phyloP scores from a whole-genome alignment of 257 asterid species.

The Solanum chaucha region DNA sequence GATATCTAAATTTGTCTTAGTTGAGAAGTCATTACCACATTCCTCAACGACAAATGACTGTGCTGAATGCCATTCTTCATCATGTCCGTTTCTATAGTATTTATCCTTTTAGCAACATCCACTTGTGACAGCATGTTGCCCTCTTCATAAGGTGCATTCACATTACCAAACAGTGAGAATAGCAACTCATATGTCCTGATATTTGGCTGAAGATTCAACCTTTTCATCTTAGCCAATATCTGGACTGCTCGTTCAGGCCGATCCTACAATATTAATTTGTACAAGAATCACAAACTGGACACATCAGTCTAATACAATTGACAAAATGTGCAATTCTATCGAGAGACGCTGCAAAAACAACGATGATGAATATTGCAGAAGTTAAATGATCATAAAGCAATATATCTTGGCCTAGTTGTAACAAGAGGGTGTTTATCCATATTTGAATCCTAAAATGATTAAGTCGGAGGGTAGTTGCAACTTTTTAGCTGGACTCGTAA shows the following conservation, averaged over 20 bases:
- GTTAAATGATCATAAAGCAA: not conserved
- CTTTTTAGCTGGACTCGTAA: not conserved
- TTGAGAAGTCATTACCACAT: slow-evolving; percentile 39
- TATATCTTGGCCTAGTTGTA: not conserved
- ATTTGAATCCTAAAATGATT: not conserved
- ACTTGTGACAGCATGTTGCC: slow-evolving; percentile 49
- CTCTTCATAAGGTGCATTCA: slow-evolving; percentile 67
- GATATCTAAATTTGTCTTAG: not conserved
- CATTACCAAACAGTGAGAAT: slow-evolving; percentile 71
- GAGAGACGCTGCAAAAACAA: not conserved
- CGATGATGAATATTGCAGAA: not conserved
- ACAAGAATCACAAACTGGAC: slow-evolving; percentile 1
- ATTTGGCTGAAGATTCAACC: slow-evolving; percentile 43
- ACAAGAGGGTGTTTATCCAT: not conserved
- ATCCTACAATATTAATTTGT: slow-evolving; percentile 51
- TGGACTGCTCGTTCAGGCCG: slow-evolving; percentile 65
- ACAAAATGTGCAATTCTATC: not conserved
- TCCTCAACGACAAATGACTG: slow-evolving; percentile 47
- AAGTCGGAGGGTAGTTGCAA: not conserved
- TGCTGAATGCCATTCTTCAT: slow-evolving; percentile 62
- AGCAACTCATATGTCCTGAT: slow-evolving; percentile 64
- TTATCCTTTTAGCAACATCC: slow-evolving; percentile 62
- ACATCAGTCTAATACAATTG: not conserved
- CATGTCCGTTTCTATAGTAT: slow-evolving; percentile 83
- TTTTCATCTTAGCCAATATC: slow-evolving; percentile 50